Evolutionary conservation across 2,329 filamentous ascomycete species (phyloP).

Genomic region (Nemania sp.): DNA sequence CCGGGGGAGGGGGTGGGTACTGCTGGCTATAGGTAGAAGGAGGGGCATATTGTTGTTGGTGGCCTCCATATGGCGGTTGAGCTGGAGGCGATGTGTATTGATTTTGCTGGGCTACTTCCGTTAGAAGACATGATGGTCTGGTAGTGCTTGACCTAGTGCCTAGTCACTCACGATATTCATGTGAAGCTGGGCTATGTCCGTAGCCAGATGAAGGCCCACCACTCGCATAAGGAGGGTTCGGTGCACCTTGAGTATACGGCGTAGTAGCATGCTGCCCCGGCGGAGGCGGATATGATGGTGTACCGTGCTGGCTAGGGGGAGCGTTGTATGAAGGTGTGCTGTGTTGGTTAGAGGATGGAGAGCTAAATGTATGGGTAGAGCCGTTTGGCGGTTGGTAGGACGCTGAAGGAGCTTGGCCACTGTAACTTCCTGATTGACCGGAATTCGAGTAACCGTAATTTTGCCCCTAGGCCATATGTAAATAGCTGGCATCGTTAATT

Average conservation of each 20-base stretch:
- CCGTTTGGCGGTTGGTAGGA: slow-evolving; percentile 64
- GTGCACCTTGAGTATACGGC: slow-evolving; percentile 43
- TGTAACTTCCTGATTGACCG: slow-evolving; percentile 67
- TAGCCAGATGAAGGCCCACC: slow-evolving; percentile 45
- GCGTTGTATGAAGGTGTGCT: slow-evolving; percentile 44
- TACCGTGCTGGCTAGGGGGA: slow-evolving; percentile 44
- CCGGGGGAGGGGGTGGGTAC: slow-evolving; percentile 45
- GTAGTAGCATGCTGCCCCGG: slow-evolving; percentile 38
- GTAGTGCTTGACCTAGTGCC: slow-evolving; percentile 1
- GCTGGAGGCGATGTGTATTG: slow-evolving; percentile 48
- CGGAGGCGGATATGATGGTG: slow-evolving; percentile 43
- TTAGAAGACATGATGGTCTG: slow-evolving; percentile 27
- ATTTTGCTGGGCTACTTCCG: slow-evolving; percentile 45
- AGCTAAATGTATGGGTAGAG: slow-evolving; percentile 48
- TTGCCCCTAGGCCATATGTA: slow-evolving; percentile 56
- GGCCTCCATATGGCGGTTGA: slow-evolving; percentile 47
- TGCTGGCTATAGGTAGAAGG: slow-evolving; percentile 47
- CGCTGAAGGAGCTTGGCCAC: slow-evolving; percentile 71
- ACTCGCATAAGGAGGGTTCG: slow-evolving; percentile 43
- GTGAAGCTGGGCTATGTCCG: slow-evolving; percentile 48
- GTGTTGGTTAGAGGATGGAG: slow-evolving; percentile 47
- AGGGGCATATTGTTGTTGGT: slow-evolving; percentile 51
- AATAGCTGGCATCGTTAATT: slow-evolving; percentile 11
- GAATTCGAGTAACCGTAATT: slow-evolving; percentile 73
- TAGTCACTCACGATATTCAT: slow-evolving; percentile 48